Conservation (phyloP, 1,284 basidiomycete species). For the Trametes sp. region DNA sequence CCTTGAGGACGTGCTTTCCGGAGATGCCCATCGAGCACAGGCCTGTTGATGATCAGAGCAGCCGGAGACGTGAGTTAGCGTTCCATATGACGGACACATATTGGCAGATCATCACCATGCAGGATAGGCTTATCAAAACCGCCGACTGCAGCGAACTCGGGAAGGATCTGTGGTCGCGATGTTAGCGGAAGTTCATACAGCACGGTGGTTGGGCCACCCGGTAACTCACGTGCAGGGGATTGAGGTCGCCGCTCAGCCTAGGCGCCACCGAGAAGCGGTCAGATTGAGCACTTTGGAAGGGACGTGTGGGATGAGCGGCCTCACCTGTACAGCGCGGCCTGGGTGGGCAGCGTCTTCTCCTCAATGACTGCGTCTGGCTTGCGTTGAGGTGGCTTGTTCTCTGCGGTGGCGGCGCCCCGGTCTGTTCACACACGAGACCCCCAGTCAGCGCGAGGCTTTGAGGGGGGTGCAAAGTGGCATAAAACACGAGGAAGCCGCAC, state of each 20-base stretch:
- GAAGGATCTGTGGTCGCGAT: conserved; percentile 73
- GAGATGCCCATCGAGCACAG: conserved; percentile 95
- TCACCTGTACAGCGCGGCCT: conserved; percentile 91
- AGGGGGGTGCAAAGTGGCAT: not conserved
- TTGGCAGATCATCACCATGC: conserved; percentile 56
- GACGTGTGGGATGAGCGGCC: conserved; percentile 29
- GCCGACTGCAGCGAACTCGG: conserved; percentile 92
- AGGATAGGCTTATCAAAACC: conserved; percentile 94
- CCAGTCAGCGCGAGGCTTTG: not conserved
- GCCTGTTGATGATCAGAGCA: conserved; percentile 49
- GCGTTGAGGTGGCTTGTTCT: conserved; percentile 85
- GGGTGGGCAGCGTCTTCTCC: conserved; percentile 84
- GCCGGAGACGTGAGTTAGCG: conserved; percentile 2
- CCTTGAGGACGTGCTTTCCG: conserved; percentile 92
- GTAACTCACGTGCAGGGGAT: conserved; percentile 84
- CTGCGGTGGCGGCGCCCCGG: conserved; percentile 88
- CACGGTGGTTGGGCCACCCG: not conserved
- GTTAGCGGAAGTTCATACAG: conserved; percentile 11
- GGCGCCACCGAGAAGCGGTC: conserved; percentile 1
- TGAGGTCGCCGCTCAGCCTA: conserved; percentile 88
- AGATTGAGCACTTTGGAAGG: conserved; percentile 16
- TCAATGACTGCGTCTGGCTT: conserved; percentile 86
- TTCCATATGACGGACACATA: not conserved
- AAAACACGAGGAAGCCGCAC: conserved; percentile 48
- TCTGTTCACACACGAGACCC: conserved; percentile 55